Evolutionary conservation across 2,329 filamentous ascomycete species (phyloP), one percentile per base, ranked within the genome.

Genomic region (Ustilaginoidea virens): DNA sequence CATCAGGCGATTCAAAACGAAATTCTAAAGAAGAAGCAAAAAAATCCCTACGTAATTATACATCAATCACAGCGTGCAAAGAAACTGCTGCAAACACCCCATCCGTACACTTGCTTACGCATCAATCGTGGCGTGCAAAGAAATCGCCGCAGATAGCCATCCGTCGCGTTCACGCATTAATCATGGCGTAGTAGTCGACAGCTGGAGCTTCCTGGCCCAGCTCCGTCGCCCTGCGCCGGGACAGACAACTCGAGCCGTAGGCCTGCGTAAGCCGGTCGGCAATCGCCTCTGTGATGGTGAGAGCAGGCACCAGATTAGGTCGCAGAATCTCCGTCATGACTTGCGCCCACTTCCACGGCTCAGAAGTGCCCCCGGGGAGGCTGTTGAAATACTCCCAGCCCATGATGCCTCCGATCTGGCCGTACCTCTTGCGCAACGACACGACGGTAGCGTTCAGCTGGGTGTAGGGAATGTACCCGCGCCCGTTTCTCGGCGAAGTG

Each of bases 371-470:
- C 4, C 71, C 68, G 1, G 33, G 33, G 14, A 16, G 11, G 26
- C 33, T 69, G 53, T 90, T 87, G 56, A 83, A 92, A 45, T 86
- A 92, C 53, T 92, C 85, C 85, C 85, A 92, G 3, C 81, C 82
- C 71, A 86, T 85, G 2, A 92, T 72, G 1, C 85, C 85, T 1
- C 83, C 85, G 45, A 92, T 85, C 4, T 56, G 56, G 1, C 69
- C 69, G 43, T 80, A 82, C 35, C 51, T 47, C 4, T 34, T 38
- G 11, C 51, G 44, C 9, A 69, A 42, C 13, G 50, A 45, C 9
- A 40, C 36, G 2, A 68, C 41, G 4, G 60, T 61, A 1, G 40
- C 29, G 5, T 53, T 54, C 10, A 64, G 34, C 34, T 62, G 61
- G 23, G 63, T 55, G 13, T 57, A 55, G 9, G 46, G 42, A 2